A percentile compares a stretch with the other conserved stretches of the same genome.
Evolutionary conservation across 352 stramenopile species (phyloP).

Genomic region (Phytophthora hybrid): DNA sequence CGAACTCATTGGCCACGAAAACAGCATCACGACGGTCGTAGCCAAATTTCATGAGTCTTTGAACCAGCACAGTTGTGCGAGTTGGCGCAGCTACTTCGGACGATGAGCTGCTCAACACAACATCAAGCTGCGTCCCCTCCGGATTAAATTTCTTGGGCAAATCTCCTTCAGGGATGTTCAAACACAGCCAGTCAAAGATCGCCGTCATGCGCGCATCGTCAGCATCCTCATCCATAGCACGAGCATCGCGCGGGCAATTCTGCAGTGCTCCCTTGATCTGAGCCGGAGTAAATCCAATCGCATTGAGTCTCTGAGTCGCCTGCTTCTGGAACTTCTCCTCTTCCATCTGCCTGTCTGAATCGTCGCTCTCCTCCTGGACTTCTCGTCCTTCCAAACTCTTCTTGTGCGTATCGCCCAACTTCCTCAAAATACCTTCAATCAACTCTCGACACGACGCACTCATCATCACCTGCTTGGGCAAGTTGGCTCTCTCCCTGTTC

Average conservation of each 20-base stretch:
- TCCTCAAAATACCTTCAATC: constrained; percentile 87
- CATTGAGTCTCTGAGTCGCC: constrained; percentile 46
- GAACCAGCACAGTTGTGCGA: constrained; percentile 56
- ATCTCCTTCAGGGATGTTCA: constrained; percentile 79
- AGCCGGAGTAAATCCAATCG: constrained; percentile 61
- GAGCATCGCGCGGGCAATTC: constrained; percentile 16
- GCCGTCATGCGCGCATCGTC: constrained; percentile 41
- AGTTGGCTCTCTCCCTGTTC: constrained; percentile 92
- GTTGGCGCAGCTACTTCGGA: constrained; percentile 20
- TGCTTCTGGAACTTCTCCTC: constrained; percentile 25
- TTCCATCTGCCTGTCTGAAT: constrained; percentile 23
- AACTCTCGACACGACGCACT: constrained; percentile 82
- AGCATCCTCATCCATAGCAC: constrained; percentile 20
- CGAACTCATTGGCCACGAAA: constrained; percentile 53
- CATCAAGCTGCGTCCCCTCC: constrained; percentile 91
- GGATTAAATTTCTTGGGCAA: constrained; percentile 89
- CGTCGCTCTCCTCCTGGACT: constrained; percentile 3
- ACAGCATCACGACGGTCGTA: constrained; percentile 72
- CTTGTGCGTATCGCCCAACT: constrained; percentile 45
- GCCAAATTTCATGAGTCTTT: constrained; percentile 82
- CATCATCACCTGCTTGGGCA: constrained; percentile 92
- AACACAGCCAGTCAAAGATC: constrained; percentile 84
- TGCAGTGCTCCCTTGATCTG: constrained; percentile 67
- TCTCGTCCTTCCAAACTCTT: constrained; percentile 1
- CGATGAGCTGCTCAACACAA: constrained; percentile 51